Conservation (phyloP, 768 basidiomycete species). For the Mycena filopes region DNA sequence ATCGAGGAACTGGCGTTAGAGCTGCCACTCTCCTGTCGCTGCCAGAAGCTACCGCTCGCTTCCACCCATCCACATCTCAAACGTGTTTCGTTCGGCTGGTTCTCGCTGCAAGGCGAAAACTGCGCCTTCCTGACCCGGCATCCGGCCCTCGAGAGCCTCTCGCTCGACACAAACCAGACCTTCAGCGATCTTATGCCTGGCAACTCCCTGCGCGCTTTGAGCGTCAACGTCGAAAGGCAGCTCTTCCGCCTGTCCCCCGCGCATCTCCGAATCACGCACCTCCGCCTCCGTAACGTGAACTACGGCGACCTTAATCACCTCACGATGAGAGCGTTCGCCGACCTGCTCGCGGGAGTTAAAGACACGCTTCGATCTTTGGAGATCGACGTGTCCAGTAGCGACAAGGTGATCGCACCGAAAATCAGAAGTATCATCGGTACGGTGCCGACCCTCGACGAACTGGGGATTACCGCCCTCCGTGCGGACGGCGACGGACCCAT, state of each 20-base stretch:
- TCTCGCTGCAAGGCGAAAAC: neutral
- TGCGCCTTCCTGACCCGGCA: conserved; percentile 5
- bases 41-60: neutral
- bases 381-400: neutral
- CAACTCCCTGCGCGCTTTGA: neutral
- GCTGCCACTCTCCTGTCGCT: neutral
- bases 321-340: neutral
- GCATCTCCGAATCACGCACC: neutral
- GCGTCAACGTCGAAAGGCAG: neutral
- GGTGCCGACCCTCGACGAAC: neutral
- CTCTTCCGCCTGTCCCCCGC: neutral
- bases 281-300: neutral
- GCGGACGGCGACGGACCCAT: no score
- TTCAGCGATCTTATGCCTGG: neutral
- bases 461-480: neutral
- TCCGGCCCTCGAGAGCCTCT: neutral
- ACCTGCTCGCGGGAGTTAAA: neutral
- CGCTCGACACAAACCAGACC: neutral
- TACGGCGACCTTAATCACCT: no score
- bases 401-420: neutral
- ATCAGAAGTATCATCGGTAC: neutral
- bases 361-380: neutral
- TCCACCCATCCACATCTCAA: conserved; percentile 3
- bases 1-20: conserved; percentile 7
- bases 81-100: neutral